phyloP scores from a whole-genome alignment of 2,329 filamentous ascomycete species.

The Endothia cerciana region DNA sequence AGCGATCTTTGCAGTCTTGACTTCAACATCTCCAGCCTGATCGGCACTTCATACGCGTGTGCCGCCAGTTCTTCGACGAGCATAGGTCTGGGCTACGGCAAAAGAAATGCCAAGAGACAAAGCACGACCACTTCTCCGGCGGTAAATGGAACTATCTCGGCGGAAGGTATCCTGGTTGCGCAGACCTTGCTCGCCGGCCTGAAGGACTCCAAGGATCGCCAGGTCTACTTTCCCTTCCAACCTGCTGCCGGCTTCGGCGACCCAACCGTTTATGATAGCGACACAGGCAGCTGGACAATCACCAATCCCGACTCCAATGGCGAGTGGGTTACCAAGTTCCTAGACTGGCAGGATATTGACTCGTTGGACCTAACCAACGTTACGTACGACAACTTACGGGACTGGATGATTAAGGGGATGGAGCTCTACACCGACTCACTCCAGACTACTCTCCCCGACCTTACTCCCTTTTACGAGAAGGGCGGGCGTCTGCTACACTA shows the following conservation, averaged over 20 bases:
- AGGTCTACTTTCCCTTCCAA: conserved; percentile 42
- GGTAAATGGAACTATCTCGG: conserved; percentile 40
- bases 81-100: conserved; percentile 30
- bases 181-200: conserved; percentile 40
- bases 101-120: background rate
- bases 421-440: background rate
- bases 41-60: conserved; percentile 42
- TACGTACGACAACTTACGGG: conserved; percentile 36
- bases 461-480: conserved; percentile 34
- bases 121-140: conserved; percentile 31
- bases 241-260: conserved; percentile 38
- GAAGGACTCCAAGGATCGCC: conserved; percentile 38
- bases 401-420: conserved; percentile 33
- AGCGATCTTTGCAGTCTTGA: conserved; percentile 43
- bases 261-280: conserved; percentile 39
- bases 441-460: conserved; percentile 36
- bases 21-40: conserved; percentile 34
- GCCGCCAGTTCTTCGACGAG: conserved; percentile 40
- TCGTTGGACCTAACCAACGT: conserved; percentile 32
- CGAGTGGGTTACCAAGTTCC: conserved; percentile 37
- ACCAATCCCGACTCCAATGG: conserved; percentile 21
- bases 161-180: conserved; percentile 39
- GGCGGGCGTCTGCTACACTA: conserved; percentile 40
- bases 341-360: conserved; percentile 36
- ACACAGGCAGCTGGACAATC: conserved; percentile 30